Base-by-base conservation (phyloP, 371 early-diverging fungal genomes). In the Sporodiniella umbellata region DNA sequence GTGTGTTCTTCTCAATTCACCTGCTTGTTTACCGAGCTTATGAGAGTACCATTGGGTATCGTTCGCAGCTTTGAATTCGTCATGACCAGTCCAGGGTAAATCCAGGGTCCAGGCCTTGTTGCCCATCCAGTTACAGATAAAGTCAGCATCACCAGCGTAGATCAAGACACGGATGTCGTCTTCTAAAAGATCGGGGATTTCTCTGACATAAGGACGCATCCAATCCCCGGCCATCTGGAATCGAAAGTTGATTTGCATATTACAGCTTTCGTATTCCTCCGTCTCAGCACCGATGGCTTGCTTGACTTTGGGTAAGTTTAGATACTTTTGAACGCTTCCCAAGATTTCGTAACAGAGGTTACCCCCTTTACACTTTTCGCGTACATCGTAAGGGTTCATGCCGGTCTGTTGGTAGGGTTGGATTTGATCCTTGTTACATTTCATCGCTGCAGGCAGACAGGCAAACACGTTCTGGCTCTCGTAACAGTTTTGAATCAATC, bases 61-160 rank as follows among this genome's bases (percentile, higher is more conserved):
- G 51, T 84, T 75, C 33, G 85, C 84, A 24, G 72, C 53, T 26
- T 71, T 55, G 68, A 89, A 92, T 23, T 78, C 85, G 4, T 68
- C 54, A 52, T 81, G 68, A 31, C 93, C 93, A 28, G 70, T 59
- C 98, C 98, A 97, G 31, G 83, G 82, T 42, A 97, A 71, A 18
- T 72, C 82, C 31, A 83, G 51, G 7, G 89, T 72, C 94, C 94
- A 95, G 2, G 92, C 94, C 78, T 91, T 91, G 83, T 93, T 95
- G 45, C 95, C 95, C 60, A 89, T 84, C 93, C 94, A 94, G 68
- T 92, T 92, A 78, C 93, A 90, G 45, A 89, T 88, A 56, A 78
- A 89, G 62, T 90, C 90, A 4, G 88, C 87, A 57, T 89, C 84
- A 46, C 97, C 97, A 54, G 93, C 91, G 70, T 95, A 96, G 45